Evolutionary conservation across 805 yeast species (phyloP), one percentile per base, ranked within the genome.

Genomic region (Scheffersomyces amazonensis): DNA sequence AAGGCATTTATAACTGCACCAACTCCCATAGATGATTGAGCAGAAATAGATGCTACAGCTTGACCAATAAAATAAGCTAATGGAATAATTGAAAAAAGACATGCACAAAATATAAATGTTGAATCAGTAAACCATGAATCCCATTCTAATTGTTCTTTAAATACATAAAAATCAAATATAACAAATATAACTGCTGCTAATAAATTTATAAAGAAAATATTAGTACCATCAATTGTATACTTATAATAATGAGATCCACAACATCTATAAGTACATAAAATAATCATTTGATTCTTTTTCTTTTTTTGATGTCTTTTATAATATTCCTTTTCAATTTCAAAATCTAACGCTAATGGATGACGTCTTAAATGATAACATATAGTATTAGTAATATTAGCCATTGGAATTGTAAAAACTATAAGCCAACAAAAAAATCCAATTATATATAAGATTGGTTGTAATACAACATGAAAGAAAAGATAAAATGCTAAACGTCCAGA

Each of bases 1-100:
- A 93, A 91, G 0, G 99, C 99, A 60, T 93, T 93, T 51, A 93
- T 89, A 0, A 90, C 96, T 1, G 99, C 99, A 68, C 98, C 98
- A 42, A 93, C 81, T 20, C 98, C 97, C 99, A 93, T 93, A 0
- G 97, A 90, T 0, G 97, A 87, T 65, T 93, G 99, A 0, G 99
- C 98, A 5, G 96, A 86, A 42, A 93, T 93, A 2, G 98, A 90
- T 0, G 99, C 99, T n/a, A 93, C 99, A 5, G 98, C 98, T 62
- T 91, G 98, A 3, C 99, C 99, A 50, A 93, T 90, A 63, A 89
- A 93, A 57, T 93, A 91, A 0, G 99, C 98, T 48, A 93, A 69
- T 5, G 99, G 99, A 25, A 93, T 77, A 41, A 93, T 87, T 1
- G 96, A 86, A 34, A 85, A 71, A 41, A 93, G 64, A 58, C 96